Conservation (phyloP, 176 grass and related monocot genomes). For the Poa annua region DNA sequence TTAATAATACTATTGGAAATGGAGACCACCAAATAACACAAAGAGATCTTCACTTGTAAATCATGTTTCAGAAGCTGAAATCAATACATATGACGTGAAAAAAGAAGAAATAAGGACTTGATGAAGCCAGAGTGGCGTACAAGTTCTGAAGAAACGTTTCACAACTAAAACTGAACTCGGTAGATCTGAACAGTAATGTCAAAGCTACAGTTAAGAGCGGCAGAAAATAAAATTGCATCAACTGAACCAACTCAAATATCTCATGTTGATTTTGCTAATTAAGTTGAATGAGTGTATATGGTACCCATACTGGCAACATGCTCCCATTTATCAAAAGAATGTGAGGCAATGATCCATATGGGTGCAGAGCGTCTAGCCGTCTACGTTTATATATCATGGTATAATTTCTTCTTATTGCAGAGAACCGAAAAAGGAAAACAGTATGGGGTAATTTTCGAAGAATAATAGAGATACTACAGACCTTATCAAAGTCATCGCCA, state of each 20-base stretch:
- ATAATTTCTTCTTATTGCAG: not conserved
- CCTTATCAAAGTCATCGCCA: conserved; percentile 74
- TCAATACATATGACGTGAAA: conserved; percentile 9
- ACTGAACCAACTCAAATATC: not conserved
- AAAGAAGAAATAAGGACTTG: not conserved
- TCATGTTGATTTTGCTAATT: not conserved
- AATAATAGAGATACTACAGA: conserved; percentile 27
- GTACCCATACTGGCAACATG: not conserved
- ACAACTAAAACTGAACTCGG: conserved; percentile 5
- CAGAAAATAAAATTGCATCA: not conserved
- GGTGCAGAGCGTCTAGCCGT: too few relatives aligned
- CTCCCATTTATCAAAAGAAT: not conserved
- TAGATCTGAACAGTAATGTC: conserved; percentile 10
- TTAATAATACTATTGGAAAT: conserved; percentile 11
- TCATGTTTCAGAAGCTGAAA: conserved; percentile 19
- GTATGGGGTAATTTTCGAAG: not conserved
- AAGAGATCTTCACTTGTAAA: conserved; percentile 12
- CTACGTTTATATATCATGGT: not conserved
- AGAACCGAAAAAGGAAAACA: not conserved
- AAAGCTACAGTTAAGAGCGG: conserved; percentile 12
- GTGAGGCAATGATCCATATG: not conserved
- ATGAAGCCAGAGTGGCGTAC: not conserved
- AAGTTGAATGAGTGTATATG: not conserved
- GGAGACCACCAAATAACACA: not conserved
- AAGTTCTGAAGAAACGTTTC: not conserved